These are phyloP conservation scores for Botryosphaeria agaves DNA, from an alignment of 2,329 filamentous ascomycete species.

Conservation along the genomic window DNA sequence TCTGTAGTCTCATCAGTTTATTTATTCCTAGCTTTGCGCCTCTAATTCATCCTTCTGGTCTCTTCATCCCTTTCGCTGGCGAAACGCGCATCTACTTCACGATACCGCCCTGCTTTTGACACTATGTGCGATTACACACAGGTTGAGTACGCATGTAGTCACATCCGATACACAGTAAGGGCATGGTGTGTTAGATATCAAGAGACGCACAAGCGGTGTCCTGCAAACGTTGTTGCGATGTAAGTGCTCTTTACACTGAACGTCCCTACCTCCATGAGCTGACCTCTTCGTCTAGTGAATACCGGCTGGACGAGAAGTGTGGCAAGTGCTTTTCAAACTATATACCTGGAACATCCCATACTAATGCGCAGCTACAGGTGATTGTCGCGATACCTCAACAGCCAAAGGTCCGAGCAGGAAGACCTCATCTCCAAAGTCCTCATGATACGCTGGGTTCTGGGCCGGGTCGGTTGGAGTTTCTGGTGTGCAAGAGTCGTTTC, in stretches of 20 bases:
- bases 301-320: slow-evolving; percentile 29
- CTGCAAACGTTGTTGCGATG: slow-evolving; percentile 36
- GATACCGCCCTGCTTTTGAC: slow-evolving; percentile 11
- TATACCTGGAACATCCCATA: background rate
- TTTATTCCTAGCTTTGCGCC: background rate
- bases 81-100: slow-evolving; percentile 2
- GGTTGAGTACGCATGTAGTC: slow-evolving; percentile 38
- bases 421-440: too few species aligned
- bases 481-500: too few species aligned
- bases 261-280: background rate
- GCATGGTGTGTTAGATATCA: slow-evolving; percentile 38
- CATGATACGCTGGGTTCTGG: too few species aligned
- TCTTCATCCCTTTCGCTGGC: too few species aligned
- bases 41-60: background rate
- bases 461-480: too few species aligned
- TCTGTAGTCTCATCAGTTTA: too few species aligned
- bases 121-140: slow-evolving; percentile 43
- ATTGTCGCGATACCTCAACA: slow-evolving; percentile 1
- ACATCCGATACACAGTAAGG: slow-evolving; percentile 36
- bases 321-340: slow-evolving; percentile 13
- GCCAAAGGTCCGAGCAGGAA: background rate
- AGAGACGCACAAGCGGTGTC: slow-evolving; percentile 37
- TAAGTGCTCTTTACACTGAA: slow-evolving; percentile 9
- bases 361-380: background rate
- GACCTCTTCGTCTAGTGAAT: slow-evolving; percentile 20